Conservation (phyloP, 1,284 basidiomycete species). For the Caloboletus inedulis region DNA sequence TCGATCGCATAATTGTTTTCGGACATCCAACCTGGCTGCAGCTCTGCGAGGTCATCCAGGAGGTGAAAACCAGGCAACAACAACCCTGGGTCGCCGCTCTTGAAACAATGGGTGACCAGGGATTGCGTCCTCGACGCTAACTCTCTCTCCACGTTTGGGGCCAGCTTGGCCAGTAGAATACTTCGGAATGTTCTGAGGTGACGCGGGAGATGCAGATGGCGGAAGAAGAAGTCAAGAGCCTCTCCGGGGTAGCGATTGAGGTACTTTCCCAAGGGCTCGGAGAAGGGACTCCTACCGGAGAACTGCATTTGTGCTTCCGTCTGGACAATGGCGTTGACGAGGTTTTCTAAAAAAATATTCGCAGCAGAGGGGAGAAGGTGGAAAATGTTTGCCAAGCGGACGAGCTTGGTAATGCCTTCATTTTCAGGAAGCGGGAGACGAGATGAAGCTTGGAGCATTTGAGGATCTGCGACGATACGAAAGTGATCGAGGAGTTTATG, state of each 20-base stretch:
- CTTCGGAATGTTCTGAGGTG: conserved; percentile 80
- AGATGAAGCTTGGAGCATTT: conserved; percentile 79
- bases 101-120: conserved; percentile 61
- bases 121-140: conserved; percentile 61
- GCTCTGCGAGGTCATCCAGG: conserved; percentile 70
- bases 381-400: conserved; percentile 95
- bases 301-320: conserved; percentile 92
- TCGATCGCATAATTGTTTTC: conserved; percentile 66
- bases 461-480: conserved; percentile 81
- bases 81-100: conserved; percentile 51
- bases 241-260: conserved; percentile 88
- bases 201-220: conserved; percentile 69
- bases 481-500: conserved; percentile 97
- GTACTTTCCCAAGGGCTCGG: conserved; percentile 89
- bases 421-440: conserved; percentile 82
- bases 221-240: conserved; percentile 83
- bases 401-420: conserved; percentile 90
- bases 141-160: conserved; percentile 75
- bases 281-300: conserved; percentile 89
- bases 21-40: conserved; percentile 72
- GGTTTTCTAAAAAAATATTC: conserved; percentile 86
- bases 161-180: conserved; percentile 74
- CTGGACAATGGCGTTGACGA: conserved; percentile 88
- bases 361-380: conserved; percentile 92
- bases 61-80: conserved; percentile 72